phyloP scores from a whole-genome alignment of 129 eudicot species.

The Chrysanthemum lavandulifolium region DNA sequence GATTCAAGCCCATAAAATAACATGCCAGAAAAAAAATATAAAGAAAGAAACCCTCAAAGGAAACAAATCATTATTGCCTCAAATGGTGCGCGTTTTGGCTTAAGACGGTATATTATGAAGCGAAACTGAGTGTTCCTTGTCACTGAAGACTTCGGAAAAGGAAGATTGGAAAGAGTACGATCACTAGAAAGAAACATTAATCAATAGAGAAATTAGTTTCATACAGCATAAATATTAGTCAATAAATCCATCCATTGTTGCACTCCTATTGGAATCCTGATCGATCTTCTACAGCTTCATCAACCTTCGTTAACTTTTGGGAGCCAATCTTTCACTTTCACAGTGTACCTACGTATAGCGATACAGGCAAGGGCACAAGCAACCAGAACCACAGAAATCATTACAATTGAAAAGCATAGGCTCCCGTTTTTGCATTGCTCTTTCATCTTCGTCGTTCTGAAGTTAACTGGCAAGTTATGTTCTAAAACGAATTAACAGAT shows the following conservation, averaged over 20 bases:
- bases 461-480: background rate
- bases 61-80: no score
- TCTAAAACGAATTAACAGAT: background rate
- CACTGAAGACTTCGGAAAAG: no score
- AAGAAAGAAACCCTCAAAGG: no score
- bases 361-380: constrained; percentile 1
- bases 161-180: no score
- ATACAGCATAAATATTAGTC: background rate
- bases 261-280: background rate
- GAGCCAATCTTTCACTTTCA: background rate
- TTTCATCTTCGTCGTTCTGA: constrained; percentile 4
- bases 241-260: background rate
- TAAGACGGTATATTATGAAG: background rate
- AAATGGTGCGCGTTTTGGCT: no score
- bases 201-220: constrained; percentile 3
- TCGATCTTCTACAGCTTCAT: constrained; percentile 12
- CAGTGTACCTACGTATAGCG: constrained; percentile 7
- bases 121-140: no score
- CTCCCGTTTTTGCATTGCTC: constrained; percentile 28
- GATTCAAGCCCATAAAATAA: no score
- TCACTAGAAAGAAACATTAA: background rate
- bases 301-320: constrained; percentile 5
- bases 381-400: constrained; percentile 14
- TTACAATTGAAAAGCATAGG: constrained; percentile 18
- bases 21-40: no score